A percentile compares a stretch with the other conserved stretches of the same genome.
These are phyloP conservation scores for Solanum sejunctum DNA, from an alignment of 257 asterid genomes.

Conservation along the genomic window DNA sequence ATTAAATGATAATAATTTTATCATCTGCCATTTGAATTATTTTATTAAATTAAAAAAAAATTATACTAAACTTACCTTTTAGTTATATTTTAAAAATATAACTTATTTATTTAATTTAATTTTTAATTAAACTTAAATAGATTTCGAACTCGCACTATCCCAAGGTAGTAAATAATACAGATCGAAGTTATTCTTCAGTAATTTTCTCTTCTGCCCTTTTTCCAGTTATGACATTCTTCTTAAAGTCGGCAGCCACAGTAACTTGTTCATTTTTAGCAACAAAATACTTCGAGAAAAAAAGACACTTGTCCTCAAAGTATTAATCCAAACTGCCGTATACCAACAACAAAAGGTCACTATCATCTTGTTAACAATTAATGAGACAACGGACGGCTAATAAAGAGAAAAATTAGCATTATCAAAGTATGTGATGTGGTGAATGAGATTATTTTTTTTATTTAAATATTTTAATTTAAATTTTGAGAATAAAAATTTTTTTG, in stretches of 20 bases:
- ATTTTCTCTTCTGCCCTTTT: not conserved
- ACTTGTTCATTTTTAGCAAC: not conserved
- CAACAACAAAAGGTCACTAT: not conserved
- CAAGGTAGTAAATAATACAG: not conserved
- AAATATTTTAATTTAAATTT: rapidly evolving
- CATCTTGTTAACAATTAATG: not conserved
- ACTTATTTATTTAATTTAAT: no score
- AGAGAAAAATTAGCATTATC: no score
- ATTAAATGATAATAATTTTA: no score
- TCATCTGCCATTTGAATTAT: no score
- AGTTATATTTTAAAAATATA: no score
- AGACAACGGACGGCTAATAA: not conserved
- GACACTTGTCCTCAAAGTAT: not conserved
- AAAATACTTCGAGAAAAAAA: not conserved
- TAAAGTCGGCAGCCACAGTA: not conserved
- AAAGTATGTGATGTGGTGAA: no score
- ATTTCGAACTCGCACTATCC: not conserved
- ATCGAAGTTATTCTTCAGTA: not conserved
- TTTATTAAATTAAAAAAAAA: no score
- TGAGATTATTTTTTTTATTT: no score
- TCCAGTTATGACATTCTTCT: not conserved
- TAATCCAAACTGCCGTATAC: not conserved
- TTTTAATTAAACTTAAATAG: no score
- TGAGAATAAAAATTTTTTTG: no score
- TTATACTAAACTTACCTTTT: no score